These are phyloP conservation scores for Microdochium trichocladiopsis DNA, from an alignment of 2,329 filamentous ascomycete genomes.

Conservation along the genomic window DNA sequence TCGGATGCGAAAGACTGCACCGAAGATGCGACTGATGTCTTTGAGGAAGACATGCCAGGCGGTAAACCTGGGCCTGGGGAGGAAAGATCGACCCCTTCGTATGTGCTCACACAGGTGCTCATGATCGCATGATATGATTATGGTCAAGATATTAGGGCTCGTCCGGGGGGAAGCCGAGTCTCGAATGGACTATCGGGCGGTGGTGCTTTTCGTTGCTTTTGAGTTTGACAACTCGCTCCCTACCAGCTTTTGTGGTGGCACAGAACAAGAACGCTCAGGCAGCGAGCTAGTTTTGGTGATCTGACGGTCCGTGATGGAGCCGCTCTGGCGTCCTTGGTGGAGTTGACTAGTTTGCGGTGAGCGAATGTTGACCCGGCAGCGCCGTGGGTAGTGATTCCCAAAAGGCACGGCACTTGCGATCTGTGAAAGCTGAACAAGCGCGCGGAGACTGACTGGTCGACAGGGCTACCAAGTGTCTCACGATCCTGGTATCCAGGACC, in stretches of 20 bases:
- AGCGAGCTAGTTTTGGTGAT: background rate
- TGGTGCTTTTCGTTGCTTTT: background rate
- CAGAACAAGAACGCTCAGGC: background rate
- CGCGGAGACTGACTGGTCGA: slow-evolving; percentile 6
- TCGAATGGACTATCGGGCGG: background rate
- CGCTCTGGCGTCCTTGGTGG: background rate
- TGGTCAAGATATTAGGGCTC: background rate
- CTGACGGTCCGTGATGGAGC: background rate
- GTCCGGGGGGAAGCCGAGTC: too few relatives aligned
- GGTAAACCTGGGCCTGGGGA: slow-evolving; percentile 54
- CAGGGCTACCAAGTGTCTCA: slow-evolving; percentile 17
- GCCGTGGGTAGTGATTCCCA: too few relatives aligned
- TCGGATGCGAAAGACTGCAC: slow-evolving; percentile 71
- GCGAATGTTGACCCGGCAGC: background rate
- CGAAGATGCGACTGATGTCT: slow-evolving; percentile 86
- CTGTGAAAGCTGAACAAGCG: background rate
- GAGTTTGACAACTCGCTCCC: too few relatives aligned
- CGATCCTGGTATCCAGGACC: slow-evolving; percentile 12
- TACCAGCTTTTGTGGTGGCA: background rate
- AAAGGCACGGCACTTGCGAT: too few relatives aligned
- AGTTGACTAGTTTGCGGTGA: background rate
- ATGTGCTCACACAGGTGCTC: slow-evolving; percentile 26
- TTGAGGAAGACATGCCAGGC: slow-evolving; percentile 73
- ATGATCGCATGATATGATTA: slow-evolving; percentile 25
- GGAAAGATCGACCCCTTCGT: slow-evolving; percentile 29